phyloP scores from a whole-genome alignment of 2,329 filamentous ascomycete genomes.

The Torrubiellomyces zombiae region DNA sequence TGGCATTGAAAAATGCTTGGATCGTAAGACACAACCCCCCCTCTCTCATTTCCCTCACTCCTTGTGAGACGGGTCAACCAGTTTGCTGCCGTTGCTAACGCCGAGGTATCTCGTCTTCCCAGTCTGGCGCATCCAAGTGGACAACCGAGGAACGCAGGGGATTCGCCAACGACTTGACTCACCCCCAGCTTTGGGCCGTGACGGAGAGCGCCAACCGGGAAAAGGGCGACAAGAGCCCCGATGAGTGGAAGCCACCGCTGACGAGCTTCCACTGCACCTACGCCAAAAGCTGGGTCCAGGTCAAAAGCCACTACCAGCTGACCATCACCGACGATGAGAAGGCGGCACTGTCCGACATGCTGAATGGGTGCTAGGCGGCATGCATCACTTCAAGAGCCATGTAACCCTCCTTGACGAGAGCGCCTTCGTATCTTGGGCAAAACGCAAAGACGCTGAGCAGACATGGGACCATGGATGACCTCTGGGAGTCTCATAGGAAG shows the following conservation, averaged over 20 bases:
- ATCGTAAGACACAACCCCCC: slow-evolving; percentile 28
- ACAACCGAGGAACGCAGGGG: slow-evolving; percentile 46
- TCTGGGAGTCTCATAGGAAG: no score
- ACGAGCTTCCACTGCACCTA: slow-evolving; percentile 62
- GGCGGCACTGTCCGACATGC: slow-evolving; percentile 36
- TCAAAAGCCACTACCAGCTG: slow-evolving; percentile 57
- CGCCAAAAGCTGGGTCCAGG: slow-evolving; percentile 57
- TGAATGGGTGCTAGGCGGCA: slow-evolving; percentile 13
- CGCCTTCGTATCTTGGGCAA: no score
- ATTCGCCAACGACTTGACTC: slow-evolving; percentile 63
- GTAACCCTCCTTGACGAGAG: neutral
- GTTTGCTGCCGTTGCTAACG: no score
- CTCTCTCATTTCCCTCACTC: neutral
- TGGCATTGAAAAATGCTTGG: slow-evolving; percentile 70
- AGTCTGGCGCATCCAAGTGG: slow-evolving; percentile 59
- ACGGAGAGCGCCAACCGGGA: slow-evolving; percentile 58
- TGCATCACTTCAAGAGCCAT: neutral
- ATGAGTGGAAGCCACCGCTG: slow-evolving; percentile 59
- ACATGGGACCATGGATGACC: no score
- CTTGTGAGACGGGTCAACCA: neutral
- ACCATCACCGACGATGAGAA: slow-evolving; percentile 59
- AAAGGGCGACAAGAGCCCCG: slow-evolving; percentile 60
- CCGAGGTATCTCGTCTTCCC: slow-evolving; percentile 1
- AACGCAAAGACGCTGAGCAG: no score
- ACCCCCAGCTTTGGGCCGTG: slow-evolving; percentile 65